Base-by-base conservation (phyloP, 179 eudicot species). In the Actinidia polygama region DNA sequence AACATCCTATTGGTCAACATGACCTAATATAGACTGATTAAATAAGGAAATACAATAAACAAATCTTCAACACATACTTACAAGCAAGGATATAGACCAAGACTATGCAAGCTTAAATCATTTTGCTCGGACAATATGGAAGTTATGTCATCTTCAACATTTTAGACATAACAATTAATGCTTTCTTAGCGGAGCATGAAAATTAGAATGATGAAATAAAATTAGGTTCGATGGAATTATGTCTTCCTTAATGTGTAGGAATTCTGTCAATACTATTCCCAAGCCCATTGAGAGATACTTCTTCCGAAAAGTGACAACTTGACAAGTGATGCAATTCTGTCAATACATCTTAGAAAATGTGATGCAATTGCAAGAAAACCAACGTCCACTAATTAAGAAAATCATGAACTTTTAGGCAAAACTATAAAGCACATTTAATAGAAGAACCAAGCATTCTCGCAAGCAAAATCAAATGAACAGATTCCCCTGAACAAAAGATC, bases 171-270 rank as follows among this genome's bases (percentile, higher is more conserved):
- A 79, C 78, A 55, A 58, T 23, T 47, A 82, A 21, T 47, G 36
- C 14, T 24, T 58, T 59, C 73, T 73, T 75, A 70, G 72, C 58
- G 21, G 82, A 73, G 50, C 62, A 73, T 4, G 95, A 90, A 80
- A 88, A 90, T 58, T 85, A 51, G 91, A 87, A 87, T 84, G 82
- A 84, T 89, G 90, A 84, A 77, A 78, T 36, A 91, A 79, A 30
- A 57, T 21, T 76, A 55, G 63, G 23, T 75, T 61, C 44, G 86
- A 81, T 85, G 69, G 59, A 8, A 19, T 73, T 47, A 80, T 85
- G 70, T 78, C 82, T 69, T 49, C 23, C 73, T 19, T 11, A 8
- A 15, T 18, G 61, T 64, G 54, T 73, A 85, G 77, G 68, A 74
- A 79, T 64, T 82, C 83, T 26, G 83, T 76, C 55, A n/a, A 91